Evolutionary conservation across 169 alveolate species (phyloP), one percentile per base, ranked within the genome.

Genomic region (Plasmodium cynomolgi): DNA sequence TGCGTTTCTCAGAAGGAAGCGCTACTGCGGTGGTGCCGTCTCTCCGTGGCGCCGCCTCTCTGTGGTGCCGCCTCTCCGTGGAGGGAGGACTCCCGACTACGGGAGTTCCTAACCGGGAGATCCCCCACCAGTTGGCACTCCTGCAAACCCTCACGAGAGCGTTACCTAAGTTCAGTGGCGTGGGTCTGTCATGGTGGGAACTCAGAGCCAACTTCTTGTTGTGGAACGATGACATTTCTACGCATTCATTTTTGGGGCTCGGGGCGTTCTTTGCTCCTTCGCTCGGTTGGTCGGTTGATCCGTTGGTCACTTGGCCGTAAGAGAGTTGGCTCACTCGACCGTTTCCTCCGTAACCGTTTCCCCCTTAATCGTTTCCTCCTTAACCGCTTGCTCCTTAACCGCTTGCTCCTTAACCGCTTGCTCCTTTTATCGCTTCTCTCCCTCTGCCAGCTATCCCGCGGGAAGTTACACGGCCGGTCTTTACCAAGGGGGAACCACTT

Each of bases 201-300:
- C 56, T 84, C 54, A 84, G 56, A 41, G 84, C 83, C 83, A 84
- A 34, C 41, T 84, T 84, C 56, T 84, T 84, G 75, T 73, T 84
- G 56, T 41, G 62, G 56, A 71, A 13, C 33, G 93, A 58, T 84
- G 93, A 84, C 84, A 84, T 84, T 73, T 84, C 84, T 73, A 29
- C 56, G 33, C 13, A 58, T 58, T 58, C 74, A 58, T 58, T n/a
- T 58, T 58, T 58, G 37, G 23, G 47, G 20, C 23, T 37, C 62
- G 39, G n/a, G 20, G 2, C 26, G 7, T 15, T 37, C 62, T 23
- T 6, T 29, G 2, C 56, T 17, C 39, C 37, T 75, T 75, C 31
- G 20, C 33, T 34, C 3, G 26, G 8, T n/a, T 23, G 82, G 54
- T 6, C 54, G 50, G 13, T 6, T 29, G 82, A 3, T 23, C 7